These are phyloP conservation scores for Lasiodiplodia theobromae DNA, from an alignment of 2,329 filamentous ascomycete genomes.

Conservation along the genomic window DNA sequence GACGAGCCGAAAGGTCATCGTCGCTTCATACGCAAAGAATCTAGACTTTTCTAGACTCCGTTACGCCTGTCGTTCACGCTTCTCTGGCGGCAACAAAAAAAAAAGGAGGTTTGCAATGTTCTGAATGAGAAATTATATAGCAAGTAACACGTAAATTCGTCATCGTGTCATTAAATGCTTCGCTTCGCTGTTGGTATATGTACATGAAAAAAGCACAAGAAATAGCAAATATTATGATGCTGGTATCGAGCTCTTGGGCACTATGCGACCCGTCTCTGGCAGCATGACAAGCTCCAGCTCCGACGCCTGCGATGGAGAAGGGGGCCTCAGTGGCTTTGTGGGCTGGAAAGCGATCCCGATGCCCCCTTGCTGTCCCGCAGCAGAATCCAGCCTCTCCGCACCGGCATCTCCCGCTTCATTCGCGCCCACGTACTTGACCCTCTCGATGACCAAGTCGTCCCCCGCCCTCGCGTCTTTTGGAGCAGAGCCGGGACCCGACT, in stretches of 20 bases:
- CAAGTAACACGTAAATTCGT: too few relatives aligned
- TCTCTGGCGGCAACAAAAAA: too few relatives aligned
- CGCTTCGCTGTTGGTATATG: not conserved
- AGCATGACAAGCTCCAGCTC: slow-evolving; percentile 9
- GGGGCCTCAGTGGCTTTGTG: not conserved
- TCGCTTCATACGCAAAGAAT: too few relatives aligned
- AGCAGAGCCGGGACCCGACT: not conserved
- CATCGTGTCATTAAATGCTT: not conserved
- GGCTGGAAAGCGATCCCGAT: not conserved
- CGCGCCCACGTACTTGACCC: not conserved
- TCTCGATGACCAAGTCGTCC: not conserved
- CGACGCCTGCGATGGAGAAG: not conserved
- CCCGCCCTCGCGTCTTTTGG: not conserved
- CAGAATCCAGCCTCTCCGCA: not conserved
- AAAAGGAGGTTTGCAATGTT: too few relatives aligned
- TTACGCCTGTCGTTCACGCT: too few relatives aligned
- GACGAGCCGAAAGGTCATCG: not conserved
- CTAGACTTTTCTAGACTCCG: too few relatives aligned
- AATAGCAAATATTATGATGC: not conserved
- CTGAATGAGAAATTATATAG: too few relatives aligned
- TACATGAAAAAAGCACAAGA: not conserved
- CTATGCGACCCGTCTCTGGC: not conserved
- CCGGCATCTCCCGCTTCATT: not conserved
- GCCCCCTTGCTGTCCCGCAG: not conserved
- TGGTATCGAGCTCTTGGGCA: not conserved